Evolutionary conservation across 169 alveolate species (phyloP), one percentile per base, ranked within the genome.

Genomic region (Cryptosporidium felis): DNA sequence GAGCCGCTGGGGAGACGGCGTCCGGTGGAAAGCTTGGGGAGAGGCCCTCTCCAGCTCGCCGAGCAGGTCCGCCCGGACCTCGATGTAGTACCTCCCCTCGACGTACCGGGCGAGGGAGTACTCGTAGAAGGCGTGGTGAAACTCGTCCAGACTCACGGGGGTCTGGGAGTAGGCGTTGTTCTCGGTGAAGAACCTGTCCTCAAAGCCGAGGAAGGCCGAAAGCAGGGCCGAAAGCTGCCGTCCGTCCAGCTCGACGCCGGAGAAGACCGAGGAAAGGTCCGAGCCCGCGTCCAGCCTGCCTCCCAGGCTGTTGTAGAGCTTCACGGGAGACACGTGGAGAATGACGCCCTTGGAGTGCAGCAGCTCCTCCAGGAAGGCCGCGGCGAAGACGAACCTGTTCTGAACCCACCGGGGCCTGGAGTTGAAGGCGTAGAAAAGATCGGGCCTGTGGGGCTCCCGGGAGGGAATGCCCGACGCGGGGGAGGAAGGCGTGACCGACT

Each of bases 81-180:
- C 85, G n/a, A 74, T 74, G 9, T 36, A 74, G 18, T 74, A 74
- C 23, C 74, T 74, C 21, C 85, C 85, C 9, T 49, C 56, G 0
- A 49, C 67, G 42, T 74, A 74, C 34, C 23, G 51, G 5, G 85
- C 85, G 5, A 51, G 21, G 38, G 85, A 60, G 26, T 53, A 74
- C 16, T 49, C 85, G 23, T 74, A 74, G 23, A 74, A 34, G 12
- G 85, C 85, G 12, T 74, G 74, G 6, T 53, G 40, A 21, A 30
- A 36, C 10, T 18, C 42, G 23, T 21, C 63, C 26, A 6, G 9
- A 21, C 12, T 56, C 3, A 28, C 12, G 0, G 41, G 21, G 18
- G 4, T 12, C n/a, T n/a, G n/a, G 8, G 36, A 56, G 40, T 21
- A 26, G n/a, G 18, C 18, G 49, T 74, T n/a, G 30, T 38, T 6